A percentile compares a stretch with the other conserved stretches of the same genome.
Evolutionary conservation across 495 filamentous ascomycete species (phyloP).

Genomic region (Lichenothelia convexa): DNA sequence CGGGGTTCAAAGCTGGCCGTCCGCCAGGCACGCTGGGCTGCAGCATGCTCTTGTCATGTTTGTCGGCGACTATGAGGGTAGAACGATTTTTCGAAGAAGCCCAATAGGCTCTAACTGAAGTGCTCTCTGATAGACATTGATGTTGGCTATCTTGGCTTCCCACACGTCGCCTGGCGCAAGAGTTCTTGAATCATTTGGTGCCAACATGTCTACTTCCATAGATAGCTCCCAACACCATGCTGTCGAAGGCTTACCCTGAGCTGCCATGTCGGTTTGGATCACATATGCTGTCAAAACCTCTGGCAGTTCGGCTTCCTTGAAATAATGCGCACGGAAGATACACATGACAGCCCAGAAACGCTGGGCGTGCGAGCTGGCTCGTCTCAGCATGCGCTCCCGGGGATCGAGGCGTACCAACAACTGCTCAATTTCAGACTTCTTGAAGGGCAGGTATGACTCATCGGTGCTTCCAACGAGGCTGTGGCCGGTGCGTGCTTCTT

Average conservation of each 20-base stretch:
- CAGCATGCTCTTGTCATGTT: too few relatives aligned
- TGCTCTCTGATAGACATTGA: constrained; percentile 11
- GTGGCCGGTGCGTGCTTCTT: constrained; percentile 39
- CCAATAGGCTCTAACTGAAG: too few relatives aligned
- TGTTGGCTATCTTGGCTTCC: constrained; percentile 12
- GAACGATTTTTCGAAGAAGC: too few relatives aligned
- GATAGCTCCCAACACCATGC: constrained; percentile 3
- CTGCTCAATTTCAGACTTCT: constrained; percentile 32
- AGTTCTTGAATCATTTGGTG: background rate
- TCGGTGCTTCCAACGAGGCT: constrained; percentile 28
- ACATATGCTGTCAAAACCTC: constrained; percentile 39
- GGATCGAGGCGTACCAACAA: constrained; percentile 31
- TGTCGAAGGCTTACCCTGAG: background rate
- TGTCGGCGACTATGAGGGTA: too few relatives aligned
- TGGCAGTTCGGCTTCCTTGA: constrained; percentile 44
- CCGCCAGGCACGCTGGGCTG: too few relatives aligned
- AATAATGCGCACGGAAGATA: constrained; percentile 57
- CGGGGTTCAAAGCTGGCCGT: too few relatives aligned
- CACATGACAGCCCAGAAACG: constrained; percentile 50
- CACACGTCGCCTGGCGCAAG: constrained; percentile 14
- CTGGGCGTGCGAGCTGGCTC: constrained; percentile 20
- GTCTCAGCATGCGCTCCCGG: constrained; percentile 27
- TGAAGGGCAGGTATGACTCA: constrained; percentile 44
- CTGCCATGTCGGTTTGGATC: background rate
- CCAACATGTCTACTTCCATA: constrained; percentile 1